A percentile compares a stretch with the other conserved stretches of the same genome.
Evolutionary conservation across 768 basidiomycete genomes (phyloP).

Genomic region (Postia placenta): DNA sequence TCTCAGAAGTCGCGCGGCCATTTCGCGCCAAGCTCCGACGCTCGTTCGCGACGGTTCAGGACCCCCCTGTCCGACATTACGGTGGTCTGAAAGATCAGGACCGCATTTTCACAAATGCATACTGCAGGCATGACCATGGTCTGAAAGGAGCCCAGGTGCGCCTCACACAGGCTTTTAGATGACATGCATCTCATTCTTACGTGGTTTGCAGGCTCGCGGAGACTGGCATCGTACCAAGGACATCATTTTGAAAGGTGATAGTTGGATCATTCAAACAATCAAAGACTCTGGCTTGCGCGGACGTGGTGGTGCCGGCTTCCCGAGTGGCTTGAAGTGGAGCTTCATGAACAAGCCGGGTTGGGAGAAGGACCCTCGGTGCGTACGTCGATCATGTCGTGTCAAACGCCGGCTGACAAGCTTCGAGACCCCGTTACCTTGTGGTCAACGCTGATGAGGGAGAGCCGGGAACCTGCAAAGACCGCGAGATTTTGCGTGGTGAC

Average conservation of each 20-base stretch:
- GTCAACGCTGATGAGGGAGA: constrained; percentile 99
- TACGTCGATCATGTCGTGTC: neutral
- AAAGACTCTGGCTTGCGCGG: constrained; percentile 96
- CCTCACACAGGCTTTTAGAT: too few relatives aligned
- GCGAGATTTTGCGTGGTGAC: constrained; percentile 95
- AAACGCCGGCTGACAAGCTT: neutral
- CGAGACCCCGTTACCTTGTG: constrained; percentile 89
- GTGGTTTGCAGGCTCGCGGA: constrained; percentile 62
- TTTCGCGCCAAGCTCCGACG: constrained; percentile 24
- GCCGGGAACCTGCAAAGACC: constrained; percentile 98
- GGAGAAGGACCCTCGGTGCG: constrained; percentile 85
- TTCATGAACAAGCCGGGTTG: constrained; percentile 99
- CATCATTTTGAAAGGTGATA: constrained; percentile 89
- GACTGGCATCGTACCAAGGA: constrained; percentile 99
- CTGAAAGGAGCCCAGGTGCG: constrained; percentile 87
- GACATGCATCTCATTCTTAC: neutral
- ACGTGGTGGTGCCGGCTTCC: constrained; percentile 95
- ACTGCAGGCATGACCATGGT: constrained; percentile 83
- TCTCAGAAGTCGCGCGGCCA: constrained; percentile 20
- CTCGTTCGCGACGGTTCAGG: constrained; percentile 67
- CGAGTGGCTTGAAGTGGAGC: constrained; percentile 94
- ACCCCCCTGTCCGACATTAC: constrained; percentile 85
- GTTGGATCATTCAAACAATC: constrained; percentile 94
- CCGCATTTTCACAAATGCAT: constrained; percentile 90
- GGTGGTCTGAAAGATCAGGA: constrained; percentile 95